These are phyloP conservation scores for Talaromyces sp. DNA, from an alignment of 2,329 filamentous ascomycete genomes.

Conservation along the genomic window DNA sequence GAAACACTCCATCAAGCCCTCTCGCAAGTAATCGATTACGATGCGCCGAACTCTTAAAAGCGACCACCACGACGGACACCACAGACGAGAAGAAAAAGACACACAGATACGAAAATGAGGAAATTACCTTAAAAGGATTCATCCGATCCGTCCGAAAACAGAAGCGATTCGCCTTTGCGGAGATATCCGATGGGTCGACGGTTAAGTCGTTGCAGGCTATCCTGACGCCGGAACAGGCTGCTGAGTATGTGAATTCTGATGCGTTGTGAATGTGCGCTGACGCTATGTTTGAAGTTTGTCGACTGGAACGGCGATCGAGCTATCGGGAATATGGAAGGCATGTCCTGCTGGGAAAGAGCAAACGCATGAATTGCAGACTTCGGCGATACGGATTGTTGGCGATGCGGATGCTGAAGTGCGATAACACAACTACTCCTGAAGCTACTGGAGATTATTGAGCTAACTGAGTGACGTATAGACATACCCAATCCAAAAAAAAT, in stretches of 20 bases:
- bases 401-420: conserved; percentile 74
- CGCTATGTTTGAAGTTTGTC: conserved; percentile 58
- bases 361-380: conserved; percentile 75
- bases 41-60: conserved; percentile 39
- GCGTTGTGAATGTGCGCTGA: background rate
- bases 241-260: conserved; percentile 58
- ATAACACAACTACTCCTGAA: background rate
- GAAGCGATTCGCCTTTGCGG: conserved; percentile 77
- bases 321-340: conserved; percentile 72
- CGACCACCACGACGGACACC: conserved; percentile 14
- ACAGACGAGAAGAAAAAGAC: conserved; percentile 17
- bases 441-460: conserved; percentile 18
- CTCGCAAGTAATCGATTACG: conserved; percentile 25
- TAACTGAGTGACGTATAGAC: conserved; percentile 53
- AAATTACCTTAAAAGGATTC: conserved; percentile 68
- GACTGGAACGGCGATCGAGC: conserved; percentile 73
- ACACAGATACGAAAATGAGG: conserved; percentile 33
- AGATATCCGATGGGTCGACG: conserved; percentile 83
- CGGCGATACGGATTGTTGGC: conserved; percentile 67
- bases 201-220: conserved; percentile 76
- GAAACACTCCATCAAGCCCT: conserved; percentile 27
- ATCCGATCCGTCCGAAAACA: conserved; percentile 81
- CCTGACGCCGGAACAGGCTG: conserved; percentile 65
- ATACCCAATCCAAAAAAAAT: conserved; percentile 95
- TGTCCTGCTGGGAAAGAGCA: conserved; percentile 66